A percentile compares a stretch with the other conserved stretches of the same genome.
These are phyloP conservation scores for Samsoniella hepiali DNA, from an alignment of 2,329 filamentous ascomycete species.

Conservation along the genomic window DNA sequence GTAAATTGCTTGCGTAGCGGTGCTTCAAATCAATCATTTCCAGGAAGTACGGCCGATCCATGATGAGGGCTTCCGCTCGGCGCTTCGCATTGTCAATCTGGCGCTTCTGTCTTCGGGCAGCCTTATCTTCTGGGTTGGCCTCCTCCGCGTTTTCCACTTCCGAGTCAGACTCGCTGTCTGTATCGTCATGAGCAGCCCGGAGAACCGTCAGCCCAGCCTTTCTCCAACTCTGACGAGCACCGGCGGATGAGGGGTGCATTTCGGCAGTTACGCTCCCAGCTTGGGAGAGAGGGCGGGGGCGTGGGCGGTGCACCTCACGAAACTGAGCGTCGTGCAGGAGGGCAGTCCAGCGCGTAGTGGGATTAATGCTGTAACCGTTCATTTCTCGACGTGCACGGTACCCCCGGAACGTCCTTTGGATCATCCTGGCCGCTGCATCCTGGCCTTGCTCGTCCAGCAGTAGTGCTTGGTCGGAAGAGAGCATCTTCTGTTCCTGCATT, in stretches of 20 bases:
- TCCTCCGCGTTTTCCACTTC: slow-evolving; percentile 32
- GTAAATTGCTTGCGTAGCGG: slow-evolving; percentile 78
- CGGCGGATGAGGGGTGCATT: slow-evolving; percentile 21
- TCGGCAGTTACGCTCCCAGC: slow-evolving; percentile 5
- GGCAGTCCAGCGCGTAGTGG: slow-evolving; percentile 69
- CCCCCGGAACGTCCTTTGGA: slow-evolving; percentile 73
- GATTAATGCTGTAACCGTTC: slow-evolving; percentile 63
- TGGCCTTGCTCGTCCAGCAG: slow-evolving; percentile 23
- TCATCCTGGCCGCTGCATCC: slow-evolving; percentile 51
- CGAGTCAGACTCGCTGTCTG: slow-evolving; percentile 40
- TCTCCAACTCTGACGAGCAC: slow-evolving; percentile 68
- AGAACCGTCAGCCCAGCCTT: slow-evolving; percentile 68
- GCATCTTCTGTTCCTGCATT: slow-evolving; percentile 35
- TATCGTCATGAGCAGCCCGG: slow-evolving; percentile 66
- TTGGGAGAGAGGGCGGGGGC: slow-evolving; percentile 28
- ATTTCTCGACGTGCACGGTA: slow-evolving; percentile 71
- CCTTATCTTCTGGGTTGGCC: slow-evolving; percentile 37
- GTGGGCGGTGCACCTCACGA: slow-evolving; percentile 48
- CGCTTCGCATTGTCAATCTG: slow-evolving; percentile 53
- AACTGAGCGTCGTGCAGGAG: slow-evolving; percentile 58
- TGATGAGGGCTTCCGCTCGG: slow-evolving; percentile 67
- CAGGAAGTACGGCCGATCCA: slow-evolving; percentile 81
- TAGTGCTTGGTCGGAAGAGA: slow-evolving; percentile 29
- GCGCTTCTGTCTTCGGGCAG: slow-evolving; percentile 37
- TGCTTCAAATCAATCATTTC: slow-evolving; percentile 87